Base-by-base conservation (phyloP, 192 early-diverging fungal genomes). In the Diversispora epigaea region DNA sequence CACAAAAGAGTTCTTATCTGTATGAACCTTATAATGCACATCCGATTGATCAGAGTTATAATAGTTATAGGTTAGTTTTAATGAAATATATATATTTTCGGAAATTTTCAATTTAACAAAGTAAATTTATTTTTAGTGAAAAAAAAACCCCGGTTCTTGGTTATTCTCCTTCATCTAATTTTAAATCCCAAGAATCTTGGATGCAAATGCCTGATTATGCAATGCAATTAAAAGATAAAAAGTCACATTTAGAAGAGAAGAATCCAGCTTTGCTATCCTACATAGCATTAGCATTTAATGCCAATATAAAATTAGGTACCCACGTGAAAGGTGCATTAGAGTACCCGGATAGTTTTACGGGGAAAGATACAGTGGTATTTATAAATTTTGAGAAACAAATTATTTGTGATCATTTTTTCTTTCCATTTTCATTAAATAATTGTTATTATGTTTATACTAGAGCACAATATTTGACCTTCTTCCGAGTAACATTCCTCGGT, bases 341-440 rank as follows among this genome's bases (percentile, higher is more conserved):
- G 41, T 75, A 75, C 11, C 73, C 73, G 19, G 62, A 75, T 4
- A 75, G 73, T 54, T 75, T 75, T 64, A 75, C 60, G 39, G 73
- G 73, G 4, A 10, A 15, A 32, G 73, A 75, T 65, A 61, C 62
- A 15, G 73, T 75, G 73, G 73, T 75, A 75, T 43, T 9, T 66
- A 46, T 66, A 11, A 11, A 9, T 7, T 19, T 21, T 8, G 43
- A 43, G 43, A 64, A 17, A 43, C 25, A 15, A 44, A 9, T 45
- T 5, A 9, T 15, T 5, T 12, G 9, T 64, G 10, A 7, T 41
- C 41, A n/a, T 5, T 12, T 44, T n/a, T n/a, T 15, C 6, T 43
- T 40, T 41, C 10, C 43, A 43, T 44, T 64, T n/a, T 8, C 8
- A 41, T 64, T 44, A 44, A 64, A 14, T 64, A 15, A 19, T 43